A percentile compares a stretch with the other conserved stretches of the same genome.
These are phyloP conservation scores for Ustilago cynodontis DNA, from an alignment of 1,284 basidiomycete genomes.

Conservation along the genomic window DNA sequence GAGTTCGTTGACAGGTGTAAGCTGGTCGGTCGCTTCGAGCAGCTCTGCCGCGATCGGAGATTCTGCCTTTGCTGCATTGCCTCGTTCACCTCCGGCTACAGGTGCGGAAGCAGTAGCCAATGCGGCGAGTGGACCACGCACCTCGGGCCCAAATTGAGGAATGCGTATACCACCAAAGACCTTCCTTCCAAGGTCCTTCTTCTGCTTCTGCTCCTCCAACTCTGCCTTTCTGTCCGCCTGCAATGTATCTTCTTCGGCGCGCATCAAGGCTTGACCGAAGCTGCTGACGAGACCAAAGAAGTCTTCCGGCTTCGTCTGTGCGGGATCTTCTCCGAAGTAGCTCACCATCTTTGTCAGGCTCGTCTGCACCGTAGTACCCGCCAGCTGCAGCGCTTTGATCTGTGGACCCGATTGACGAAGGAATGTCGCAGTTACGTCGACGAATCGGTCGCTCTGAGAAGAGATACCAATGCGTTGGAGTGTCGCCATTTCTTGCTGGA, in stretches of 20 bases:
- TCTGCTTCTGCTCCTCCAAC: slow-evolving; percentile 53
- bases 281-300: slow-evolving; percentile 58
- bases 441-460: slow-evolving; percentile 51
- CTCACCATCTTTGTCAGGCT: slow-evolving; percentile 35
- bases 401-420: slow-evolving; percentile 28
- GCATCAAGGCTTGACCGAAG: slow-evolving; percentile 64
- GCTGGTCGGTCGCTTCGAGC: slow-evolving; percentile 19
- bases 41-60: slow-evolving; percentile 3
- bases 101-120: neutral
- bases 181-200: slow-evolving; percentile 20
- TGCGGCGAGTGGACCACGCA: slow-evolving; percentile 47
- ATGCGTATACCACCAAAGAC: slow-evolving; percentile 28
- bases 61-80: neutral
- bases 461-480: slow-evolving; percentile 47
- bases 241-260: slow-evolving; percentile 63
- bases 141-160: slow-evolving; percentile 50
- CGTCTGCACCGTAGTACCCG: slow-evolving; percentile 35
- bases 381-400: slow-evolving; percentile 51
- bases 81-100: neutral
- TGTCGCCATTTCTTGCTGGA: slow-evolving; percentile 43
- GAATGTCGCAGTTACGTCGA: slow-evolving; percentile 41
- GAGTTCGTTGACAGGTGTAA: slow-evolving; percentile 31
- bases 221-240: slow-evolving; percentile 57
- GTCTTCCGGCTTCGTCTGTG: slow-evolving; percentile 58
- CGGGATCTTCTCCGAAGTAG: slow-evolving; percentile 59